Evolutionary conservation across 2,329 filamentous ascomycete species (phyloP), one percentile per base, ranked within the genome.

Genomic region (Ceratocystis smalleyi): DNA sequence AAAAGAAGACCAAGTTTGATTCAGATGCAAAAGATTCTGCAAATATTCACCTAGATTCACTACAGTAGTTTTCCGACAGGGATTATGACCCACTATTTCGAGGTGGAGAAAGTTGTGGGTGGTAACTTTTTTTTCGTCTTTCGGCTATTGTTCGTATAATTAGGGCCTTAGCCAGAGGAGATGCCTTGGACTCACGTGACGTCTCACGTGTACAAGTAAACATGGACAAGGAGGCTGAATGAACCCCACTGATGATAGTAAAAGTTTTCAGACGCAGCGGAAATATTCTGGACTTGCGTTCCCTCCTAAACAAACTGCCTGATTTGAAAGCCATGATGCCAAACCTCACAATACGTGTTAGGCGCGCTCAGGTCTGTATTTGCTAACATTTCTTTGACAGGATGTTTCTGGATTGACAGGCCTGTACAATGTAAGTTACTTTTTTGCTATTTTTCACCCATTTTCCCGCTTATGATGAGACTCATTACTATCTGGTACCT

Each of bases 401-500:
- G 8, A 62, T 15, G 3, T 30, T 35, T 17, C 8, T 35, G 32
- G 2, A 10, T n/a, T 15, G n/a, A 5, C 2, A 24, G n/a, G 5
- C 4, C 27, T 22, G n/a, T 35, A 32, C 6, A 62, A 65, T 55
- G 65, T 66, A 61, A 62, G 65, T 66, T 43, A 10, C 32, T 35
- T n/a, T n/a, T 30, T 43, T 40, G 35, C 30, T 30, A 30, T 12
- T 67, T 54, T 64, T 24, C 24, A 4, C 49, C 32, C 19, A 43
- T 51, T 49, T 27, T 32, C 32, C 67, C 70, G 73, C 71, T 71
- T 70, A 82, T 90, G 88, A 92, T 91, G 88, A 92, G 81, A 84
- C 72, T 75, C 61, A 62, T 54, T 62, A 66, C 63, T 79, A 91
- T 95, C 89, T 95, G 90, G 90, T 91, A 95, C 90, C 91, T 95